These are phyloP conservation scores for Penicillium cosmopolitanum DNA, from an alignment of 495 filamentous ascomycete genomes.

Conservation along the genomic window DNA sequence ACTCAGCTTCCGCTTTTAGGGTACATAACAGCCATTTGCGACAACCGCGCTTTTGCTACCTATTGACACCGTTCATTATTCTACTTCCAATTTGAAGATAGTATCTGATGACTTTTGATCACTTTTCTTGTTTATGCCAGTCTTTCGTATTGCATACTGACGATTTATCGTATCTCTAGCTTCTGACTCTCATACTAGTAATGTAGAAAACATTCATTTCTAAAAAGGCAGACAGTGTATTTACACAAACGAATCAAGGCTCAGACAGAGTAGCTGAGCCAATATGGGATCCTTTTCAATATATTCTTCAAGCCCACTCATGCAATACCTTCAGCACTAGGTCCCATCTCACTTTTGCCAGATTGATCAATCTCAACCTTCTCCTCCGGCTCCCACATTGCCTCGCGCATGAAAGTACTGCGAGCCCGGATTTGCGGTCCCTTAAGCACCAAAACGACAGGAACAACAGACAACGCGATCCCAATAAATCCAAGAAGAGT, in stretches of 20 bases:
- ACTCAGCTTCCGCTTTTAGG: too few species aligned
- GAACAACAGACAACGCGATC: constrained; percentile 39
- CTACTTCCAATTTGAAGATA: too few species aligned
- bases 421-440: constrained; percentile 37
- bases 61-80: too few species aligned
- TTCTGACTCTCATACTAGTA: too few species aligned
- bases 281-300: too few species aligned
- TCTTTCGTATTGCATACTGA: too few species aligned
- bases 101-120: neutral
- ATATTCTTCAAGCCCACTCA: neutral
- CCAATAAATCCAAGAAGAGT: constrained; percentile 46
- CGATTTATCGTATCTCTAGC: too few species aligned
- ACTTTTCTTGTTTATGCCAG: neutral
- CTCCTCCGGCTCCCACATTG: constrained; percentile 28
- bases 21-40: too few species aligned
- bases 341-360: constrained; percentile 16
- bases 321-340: neutral
- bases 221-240: too few species aligned
- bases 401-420: constrained; percentile 45
- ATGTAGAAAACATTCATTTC: too few species aligned
- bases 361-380: constrained; percentile 17
- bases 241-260: neutral
- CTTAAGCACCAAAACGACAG: constrained; percentile 41
- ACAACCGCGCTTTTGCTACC: too few species aligned
- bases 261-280: too few species aligned